These are phyloP conservation scores for Curvularia sp. DNA, from an alignment of 2,329 filamentous ascomycete species.

Conservation along the genomic window DNA sequence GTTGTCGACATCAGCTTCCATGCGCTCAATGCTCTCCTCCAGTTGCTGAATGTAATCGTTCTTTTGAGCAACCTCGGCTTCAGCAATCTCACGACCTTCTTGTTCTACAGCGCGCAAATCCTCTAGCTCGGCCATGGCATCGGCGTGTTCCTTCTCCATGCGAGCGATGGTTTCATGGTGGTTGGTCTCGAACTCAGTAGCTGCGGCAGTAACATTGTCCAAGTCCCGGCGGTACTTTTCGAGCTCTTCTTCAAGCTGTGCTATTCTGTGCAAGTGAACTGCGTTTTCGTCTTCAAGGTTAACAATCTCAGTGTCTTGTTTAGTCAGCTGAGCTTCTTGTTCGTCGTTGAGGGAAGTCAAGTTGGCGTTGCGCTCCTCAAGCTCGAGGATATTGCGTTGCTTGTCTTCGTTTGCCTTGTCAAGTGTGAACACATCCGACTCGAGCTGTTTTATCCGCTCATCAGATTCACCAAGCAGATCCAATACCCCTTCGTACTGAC, in stretches of 20 bases:
- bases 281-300: constrained; percentile 37
- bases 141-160: constrained; percentile 51
- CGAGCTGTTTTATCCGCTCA: constrained; percentile 47
- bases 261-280: constrained; percentile 20
- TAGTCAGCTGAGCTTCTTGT: constrained; percentile 45
- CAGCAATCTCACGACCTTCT: constrained; percentile 48
- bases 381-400: constrained; percentile 47
- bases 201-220: constrained; percentile 45
- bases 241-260: constrained; percentile 49
- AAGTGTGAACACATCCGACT: constrained; percentile 47
- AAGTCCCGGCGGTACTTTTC: constrained; percentile 52
- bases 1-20: constrained; percentile 48
- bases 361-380: constrained; percentile 43
- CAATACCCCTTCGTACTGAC: constrained; percentile 41
- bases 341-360: constrained; percentile 40
- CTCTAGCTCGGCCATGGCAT: constrained; percentile 48
- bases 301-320: constrained; percentile 39
- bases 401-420: constrained; percentile 50
- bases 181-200: constrained; percentile 51
- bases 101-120: constrained; percentile 47
- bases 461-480: constrained; percentile 41
- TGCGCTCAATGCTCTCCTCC: constrained; percentile 46
- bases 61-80: constrained; percentile 51
- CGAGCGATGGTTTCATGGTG: constrained; percentile 46
- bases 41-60: constrained; percentile 50